Base-by-base conservation (phyloP, 805 yeast genomes). In the Metschnikowia kunwiensis region DNA sequence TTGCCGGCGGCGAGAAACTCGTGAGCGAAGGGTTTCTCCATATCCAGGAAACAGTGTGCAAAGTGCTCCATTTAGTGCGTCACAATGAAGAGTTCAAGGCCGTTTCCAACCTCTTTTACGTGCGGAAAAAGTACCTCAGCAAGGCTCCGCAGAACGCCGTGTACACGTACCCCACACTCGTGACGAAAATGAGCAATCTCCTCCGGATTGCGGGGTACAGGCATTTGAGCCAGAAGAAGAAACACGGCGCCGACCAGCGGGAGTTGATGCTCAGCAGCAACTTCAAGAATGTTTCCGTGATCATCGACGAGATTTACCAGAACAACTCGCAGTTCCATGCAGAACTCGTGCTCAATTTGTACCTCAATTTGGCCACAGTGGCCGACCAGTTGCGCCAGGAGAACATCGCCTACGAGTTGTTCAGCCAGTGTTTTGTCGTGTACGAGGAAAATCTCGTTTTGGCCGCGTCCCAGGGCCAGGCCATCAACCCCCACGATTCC, bases 401-500 rank as follows among this genome's bases (percentile, higher is more conserved):
- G 40, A 87, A 83, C 42, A 78, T 87, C 20, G 70, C 91, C 11
- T 86, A 86, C 61, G 98, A 93, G 61, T 80, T 87, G 53, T 86
- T 82, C 58, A 89, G 86, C 24, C 94, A 88, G 57, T 82, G 95
- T 3, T 86, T 89, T 55, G 74, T 89, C 1, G 74, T 87, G 0
- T 89, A 86, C 56, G 97, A 91, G 58, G 81, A 77, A 41, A 62
- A 62, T 32, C 54, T 77, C 30, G 58, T 59, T 15, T 38, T 62
- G 21, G 46, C 43, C 20, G 32, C 51, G 12, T 30, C 46, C 6
- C 38, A 32, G 14, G 47, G 46, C 14, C 51, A 44, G 30, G 27
- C 32, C 25, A 37, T 26, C 15, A 60, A 56, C 34, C 65, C 72
- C 0, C 70, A 67, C 37, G 70, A 64, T 32, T 49, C 68, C 7